Base-by-base conservation (phyloP, 805 yeast genomes). In the Schwanniomyces polymorphus region DNA sequence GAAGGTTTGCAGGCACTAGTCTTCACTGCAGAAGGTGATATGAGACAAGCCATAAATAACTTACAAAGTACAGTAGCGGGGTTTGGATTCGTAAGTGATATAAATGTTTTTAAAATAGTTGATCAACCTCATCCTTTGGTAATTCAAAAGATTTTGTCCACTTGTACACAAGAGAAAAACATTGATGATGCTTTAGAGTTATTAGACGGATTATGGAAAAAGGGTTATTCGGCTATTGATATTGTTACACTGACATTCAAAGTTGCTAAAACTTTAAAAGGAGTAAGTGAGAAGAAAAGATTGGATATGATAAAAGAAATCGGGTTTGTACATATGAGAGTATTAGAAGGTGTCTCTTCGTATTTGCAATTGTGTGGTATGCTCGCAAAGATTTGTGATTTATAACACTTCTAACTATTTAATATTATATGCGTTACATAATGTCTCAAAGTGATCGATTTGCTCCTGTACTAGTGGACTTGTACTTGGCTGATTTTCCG, bases 41-140 rank as follows among this genome's bases (percentile, higher is more conserved):
- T 94, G 99, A 83, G 99, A 65, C 99, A 94, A 67, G 99, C 98
- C 0, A 80, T 94, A 41, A 94, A 94, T 62, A 94, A 94, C 66
- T 65, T 94, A 49, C 99, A 94, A 63, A 85, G 96, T 59, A 91
- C 97, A 0, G 92, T 85, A 27, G 90, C 97, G 0, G 99, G 99
- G 2, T 91, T 91, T 68, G 91, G 87, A 3, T 77, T 88, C 46
- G 97, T 94, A n/a, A 88, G 83, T 59, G 90, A 90, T 41, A 90
- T 88, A 35, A 92, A 91, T 58, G 99, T 94, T 14, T 94, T 91
- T 76, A 89, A 87, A 63, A 88, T 94, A 48, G 98, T 94, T 2
- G 99, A 94, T 64, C 86, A 91, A 45, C 99, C 99, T 2, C 98
- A 94, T 68, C 99, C 99, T 0, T 66, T 91, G 42, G 83, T 88